A percentile compares a stretch with the other conserved stretches of the same genome.
These are phyloP conservation scores for Cryptosporidium tyzzeri DNA, from an alignment of 169 alveolate species.

Conservation along the genomic window DNA sequence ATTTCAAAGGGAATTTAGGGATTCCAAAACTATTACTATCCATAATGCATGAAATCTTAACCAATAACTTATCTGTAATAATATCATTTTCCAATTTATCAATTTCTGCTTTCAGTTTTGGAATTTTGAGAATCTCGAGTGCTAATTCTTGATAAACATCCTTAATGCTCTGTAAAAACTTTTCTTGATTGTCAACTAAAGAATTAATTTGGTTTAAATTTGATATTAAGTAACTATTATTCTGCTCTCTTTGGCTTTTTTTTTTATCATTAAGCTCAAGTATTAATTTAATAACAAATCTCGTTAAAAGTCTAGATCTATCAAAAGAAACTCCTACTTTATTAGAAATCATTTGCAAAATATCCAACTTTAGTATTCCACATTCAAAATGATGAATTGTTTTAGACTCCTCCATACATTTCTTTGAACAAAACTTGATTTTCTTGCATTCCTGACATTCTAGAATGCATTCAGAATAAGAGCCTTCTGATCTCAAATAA, in stretches of 20 bases:
- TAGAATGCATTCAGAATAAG: background rate
- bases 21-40: constrained; percentile 71
- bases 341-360: background rate
- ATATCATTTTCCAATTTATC: background rate
- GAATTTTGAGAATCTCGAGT: constrained; percentile 21
- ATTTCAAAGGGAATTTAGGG: constrained; percentile 21
- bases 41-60: constrained; percentile 36
- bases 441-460: constrained; percentile 32
- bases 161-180: background rate
- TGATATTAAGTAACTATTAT: background rate
- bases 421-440: constrained; percentile 39
- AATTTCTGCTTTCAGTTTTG: background rate
- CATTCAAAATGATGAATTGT: constrained; percentile 42
- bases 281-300: constrained; percentile 28
- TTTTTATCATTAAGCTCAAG: background rate
- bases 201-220: constrained; percentile 11
- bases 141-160: constrained; percentile 18
- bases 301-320: constrained; percentile 9
- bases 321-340: constrained; percentile 46
- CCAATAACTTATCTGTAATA: background rate
- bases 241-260: background rate
- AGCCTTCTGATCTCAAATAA: background rate
- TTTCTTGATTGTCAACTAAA: background rate
- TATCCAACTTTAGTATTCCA: background rate
- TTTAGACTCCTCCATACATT: constrained; percentile 6